Evolutionary conservation across 192 early-diverging fungal species (phyloP), one percentile per base, ranked within the genome.

Genomic region (Podila verticillata): DNA sequence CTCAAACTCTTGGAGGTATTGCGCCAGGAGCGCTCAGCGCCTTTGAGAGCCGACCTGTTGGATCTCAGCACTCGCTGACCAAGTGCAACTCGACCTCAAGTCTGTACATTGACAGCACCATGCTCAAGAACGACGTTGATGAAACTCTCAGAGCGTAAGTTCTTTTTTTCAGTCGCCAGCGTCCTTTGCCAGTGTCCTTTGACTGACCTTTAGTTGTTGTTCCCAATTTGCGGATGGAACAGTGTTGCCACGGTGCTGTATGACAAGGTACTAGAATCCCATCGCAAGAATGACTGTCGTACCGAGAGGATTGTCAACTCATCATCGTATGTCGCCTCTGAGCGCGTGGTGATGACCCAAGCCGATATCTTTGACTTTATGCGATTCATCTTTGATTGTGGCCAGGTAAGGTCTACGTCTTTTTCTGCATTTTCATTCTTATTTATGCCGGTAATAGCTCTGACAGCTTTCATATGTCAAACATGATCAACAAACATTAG

Each of bases 361-460:
- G 84, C 87, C 17, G 90, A 90, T 32, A 83, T 92, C 20, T 91
- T 80, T 82, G 86, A 84, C 30, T 92, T 89, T 62, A 82, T 92
- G 66, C 82, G 89, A 31, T 91, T 89, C 68, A 81, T 92, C 30
- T 91, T 92, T 83, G 84, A 89, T 59, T 86, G 90, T 13, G 87
- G 90, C 15, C 89, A 91, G 67, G 75, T 80, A 72, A 32, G 30
- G 5, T 39, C 9, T 44, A 44, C 12, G 4, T 44, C 3, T 44
- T 15, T 44, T 15, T 17, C 3, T 44, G 3, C 17, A 36, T 44
- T 44, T 15, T 15, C 15, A 54, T 5, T 54, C 51, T 24, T 7
- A 47, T 7, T 7, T 47, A 15, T 47, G 44, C 7, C 5, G 26
- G 7, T 0, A 48, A 51, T 5, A 12, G n/a, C n/a, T n/a, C 39